Evolutionary conservation across 345 rosid genomes (phyloP).

Genomic region (Rubroshorea leprosula): DNA sequence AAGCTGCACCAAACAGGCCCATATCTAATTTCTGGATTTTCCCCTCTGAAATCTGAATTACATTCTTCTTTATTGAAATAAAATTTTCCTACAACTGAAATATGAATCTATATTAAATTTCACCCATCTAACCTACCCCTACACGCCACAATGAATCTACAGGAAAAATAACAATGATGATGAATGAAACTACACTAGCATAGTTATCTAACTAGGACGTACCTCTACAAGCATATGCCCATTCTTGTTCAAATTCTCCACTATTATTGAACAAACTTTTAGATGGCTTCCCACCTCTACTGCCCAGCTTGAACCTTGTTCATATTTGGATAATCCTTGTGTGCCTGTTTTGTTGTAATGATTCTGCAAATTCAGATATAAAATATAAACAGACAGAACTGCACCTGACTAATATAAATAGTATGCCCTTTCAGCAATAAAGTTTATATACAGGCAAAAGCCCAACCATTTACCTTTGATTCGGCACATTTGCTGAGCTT

Average conservation of each 20-base stretch:
- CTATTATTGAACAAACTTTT: constrained; percentile 84
- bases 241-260: constrained; percentile 73
- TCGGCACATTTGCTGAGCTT: constrained; percentile 72
- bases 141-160: neutral
- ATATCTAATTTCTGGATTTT: constrained; percentile 2
- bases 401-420: neutral
- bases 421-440: neutral
- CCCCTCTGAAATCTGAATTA: neutral
- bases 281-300: constrained; percentile 91
- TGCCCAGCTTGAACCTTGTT: constrained; percentile 72
- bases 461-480: constrained; percentile 42
- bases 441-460: too few species aligned
- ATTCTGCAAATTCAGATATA: constrained; percentile 41
- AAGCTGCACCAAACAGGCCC: too few species aligned
- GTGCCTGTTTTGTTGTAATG: constrained; percentile 45
- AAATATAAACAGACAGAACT: neutral
- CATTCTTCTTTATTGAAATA: neutral
- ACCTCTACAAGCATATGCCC: constrained; percentile 96
- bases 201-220: constrained; percentile 8
- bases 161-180: neutral
- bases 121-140: neutral
- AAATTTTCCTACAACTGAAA: neutral
- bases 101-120: neutral
- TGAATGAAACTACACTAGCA: neutral
- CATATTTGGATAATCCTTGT: constrained; percentile 32